phyloP scores from a whole-genome alignment of 192 early-diverging fungal genomes.

The Geranomyces variabilis region DNA sequence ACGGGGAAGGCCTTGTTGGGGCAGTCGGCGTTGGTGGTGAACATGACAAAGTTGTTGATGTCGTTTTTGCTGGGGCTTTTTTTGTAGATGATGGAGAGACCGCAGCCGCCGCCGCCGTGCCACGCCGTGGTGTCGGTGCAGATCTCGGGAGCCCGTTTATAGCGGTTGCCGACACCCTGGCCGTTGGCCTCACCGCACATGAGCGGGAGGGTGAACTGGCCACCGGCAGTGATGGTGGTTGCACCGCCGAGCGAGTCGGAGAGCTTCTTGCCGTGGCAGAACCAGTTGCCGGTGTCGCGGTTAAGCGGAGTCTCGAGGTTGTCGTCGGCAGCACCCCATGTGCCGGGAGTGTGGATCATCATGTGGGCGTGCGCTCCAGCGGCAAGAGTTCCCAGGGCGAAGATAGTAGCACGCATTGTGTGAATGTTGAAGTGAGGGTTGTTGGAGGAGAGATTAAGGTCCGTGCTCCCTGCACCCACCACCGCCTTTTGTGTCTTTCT shows the following conservation, averaged over 20 bases:
- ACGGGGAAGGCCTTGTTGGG: constrained; percentile 27
- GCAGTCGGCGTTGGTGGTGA: constrained; percentile 24
- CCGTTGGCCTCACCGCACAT: constrained; percentile 26
- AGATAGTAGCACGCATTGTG: no score
- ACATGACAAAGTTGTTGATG: constrained; percentile 26
- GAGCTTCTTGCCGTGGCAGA: constrained; percentile 34
- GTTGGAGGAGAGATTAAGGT: no score
- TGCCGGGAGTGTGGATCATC: constrained; percentile 15
- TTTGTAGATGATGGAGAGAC: constrained; percentile 31
- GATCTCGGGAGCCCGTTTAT: constrained; percentile 11
- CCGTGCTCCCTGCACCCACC: no score
- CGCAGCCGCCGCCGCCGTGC: constrained; percentile 36
- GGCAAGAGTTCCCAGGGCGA: no score
- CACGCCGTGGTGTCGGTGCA: constrained; percentile 22
- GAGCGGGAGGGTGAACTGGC: constrained; percentile 4
- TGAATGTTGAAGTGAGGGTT: no score
- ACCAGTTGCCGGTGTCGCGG: constrained; percentile 19
- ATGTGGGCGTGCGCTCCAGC: constrained; percentile 10
- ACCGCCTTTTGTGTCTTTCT: no score
- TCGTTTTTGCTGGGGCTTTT: background rate
- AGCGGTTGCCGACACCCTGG: constrained; percentile 3
- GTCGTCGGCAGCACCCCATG: constrained; percentile 14
- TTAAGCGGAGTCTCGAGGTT: constrained; percentile 30
- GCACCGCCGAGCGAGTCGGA: constrained; percentile 4
- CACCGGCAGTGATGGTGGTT: constrained; percentile 20